phyloP scores from a whole-genome alignment of 2,329 filamentous ascomycete genomes.

The Apiospora sp. region DNA sequence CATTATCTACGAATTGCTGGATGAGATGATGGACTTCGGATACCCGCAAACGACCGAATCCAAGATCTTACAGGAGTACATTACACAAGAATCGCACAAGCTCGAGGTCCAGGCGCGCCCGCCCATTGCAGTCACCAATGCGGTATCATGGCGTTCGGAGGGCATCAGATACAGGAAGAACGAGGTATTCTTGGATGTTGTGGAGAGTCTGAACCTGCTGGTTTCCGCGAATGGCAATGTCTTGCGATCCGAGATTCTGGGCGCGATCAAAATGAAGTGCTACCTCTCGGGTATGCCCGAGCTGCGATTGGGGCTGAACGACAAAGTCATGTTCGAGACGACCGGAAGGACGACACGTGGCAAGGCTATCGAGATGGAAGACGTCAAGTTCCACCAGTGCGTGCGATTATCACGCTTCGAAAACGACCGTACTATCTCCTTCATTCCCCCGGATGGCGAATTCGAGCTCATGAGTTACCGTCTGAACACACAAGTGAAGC shows the following conservation, averaged over 20 bases:
- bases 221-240: slow-evolving; percentile 96
- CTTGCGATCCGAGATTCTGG: slow-evolving; percentile 92
- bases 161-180: slow-evolving; percentile 99
- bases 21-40: slow-evolving; percentile 99
- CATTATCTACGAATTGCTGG: slow-evolving; percentile 96
- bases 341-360: slow-evolving; percentile 92
- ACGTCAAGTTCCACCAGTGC: slow-evolving; percentile 99
- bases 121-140: slow-evolving; percentile 97
- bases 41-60: slow-evolving; percentile 98
- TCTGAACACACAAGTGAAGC: slow-evolving; percentile 97
- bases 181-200: slow-evolving; percentile 97
- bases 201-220: slow-evolving; percentile 95
- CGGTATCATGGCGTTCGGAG: slow-evolving; percentile 97
- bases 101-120: slow-evolving; percentile 95
- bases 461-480: slow-evolving; percentile 99
- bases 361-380: slow-evolving; percentile 99
- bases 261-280: slow-evolving; percentile 99
- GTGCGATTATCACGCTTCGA: slow-evolving; percentile 95
- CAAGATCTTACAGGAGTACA: slow-evolving; percentile 99
- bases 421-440: slow-evolving; percentile 98
- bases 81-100: slow-evolving; percentile 99
- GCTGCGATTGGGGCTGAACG: slow-evolving; percentile 90
- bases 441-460: slow-evolving; percentile 97
- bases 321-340: slow-evolving; percentile 99
- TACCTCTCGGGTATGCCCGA: slow-evolving; percentile 99